Evolutionary conservation across 148 eudicot species (phyloP), one percentile per base, ranked within the genome.

Genomic region (Spergularia marina): DNA sequence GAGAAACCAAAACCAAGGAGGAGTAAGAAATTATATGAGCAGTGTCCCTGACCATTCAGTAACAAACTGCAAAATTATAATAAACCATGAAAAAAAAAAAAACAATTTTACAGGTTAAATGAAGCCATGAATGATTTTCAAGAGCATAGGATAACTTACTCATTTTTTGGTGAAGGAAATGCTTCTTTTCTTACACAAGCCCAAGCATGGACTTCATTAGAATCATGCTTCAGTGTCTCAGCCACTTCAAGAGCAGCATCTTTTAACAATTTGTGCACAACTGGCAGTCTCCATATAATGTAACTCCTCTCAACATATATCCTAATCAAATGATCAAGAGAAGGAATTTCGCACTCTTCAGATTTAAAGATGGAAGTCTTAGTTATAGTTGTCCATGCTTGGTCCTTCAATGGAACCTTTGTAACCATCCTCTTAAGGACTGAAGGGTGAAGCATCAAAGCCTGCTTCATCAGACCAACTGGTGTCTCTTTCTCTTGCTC

Each of bases 281-380:
- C 91, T n/a, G 99, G 99, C 74, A 95, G 86, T 85, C 99, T 92
- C 99, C 99, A 95, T 47, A 95, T 81, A 54, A 95, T 73, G 74
- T 92, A 90, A 82, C 96, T 92, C 84, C 91, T 90, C 79, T 91
- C 96, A 10, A 95, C 89, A 70, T 92, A 95, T 68, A 95, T 90
- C 59, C 85, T 85, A 66, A 89, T 90, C 83, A 92, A 80, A 85
- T 90, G 98, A 81, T 95, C 96, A 81, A 92, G 65, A 23, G 97
- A 87, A 16, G 90, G 96, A 63, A 80, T 88, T 82, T 89, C 91
- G 10, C 86, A 82, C 56, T 87, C 85, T 74, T 92, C 96, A 49
- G 85, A 69, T 63, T 53, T 65, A 70, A 92, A 95, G 79, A 90
- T 85, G 70, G 83, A 73, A 75, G 84, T 75, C 79, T 82, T 84